Base-by-base conservation (phyloP, 495 filamentous ascomycete genomes). In the Rostrohypoxylon terebratum region DNA sequence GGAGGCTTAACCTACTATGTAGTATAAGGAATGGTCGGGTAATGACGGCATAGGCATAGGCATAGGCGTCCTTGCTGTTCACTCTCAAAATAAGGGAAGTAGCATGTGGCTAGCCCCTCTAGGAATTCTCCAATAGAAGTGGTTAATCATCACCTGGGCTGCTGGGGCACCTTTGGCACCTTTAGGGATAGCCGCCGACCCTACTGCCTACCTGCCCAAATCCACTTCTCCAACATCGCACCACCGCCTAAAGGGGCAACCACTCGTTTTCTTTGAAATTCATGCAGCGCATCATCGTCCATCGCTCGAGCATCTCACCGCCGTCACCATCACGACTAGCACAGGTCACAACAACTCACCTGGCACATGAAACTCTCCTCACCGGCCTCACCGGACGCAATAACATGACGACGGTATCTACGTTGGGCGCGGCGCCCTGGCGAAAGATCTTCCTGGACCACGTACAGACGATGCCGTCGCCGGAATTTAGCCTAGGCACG, bases 401-500 rank as follows among this genome's bases (percentile, higher is more conserved):
- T 31, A 9, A 71, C 33, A 77, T 73, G 76, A 47, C 65, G 14
- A 53, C 61, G 5, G 68, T 81, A 50, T 36, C 61, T 11, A 45
- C 47, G 1, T 36, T 42, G 8, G 62, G 61, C 7, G 77, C 82
- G 9, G 82, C 84, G 58, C 83, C 85, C 44, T 97, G 94, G 94
- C 90, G 89, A 64, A 68, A 84, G 47, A 66, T 82, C 45, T 92
- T 97, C 83, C 79, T 88, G 57, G 77, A 85, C 11, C 90, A 96
- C 79, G 72, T 95, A 45, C 72, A 83, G 45, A 79, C 86, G 63
- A 88, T 91, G 81, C 67, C 73, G 21, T 83, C 83, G 23, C 86
- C 91, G 2, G 90, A 92, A 59, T 94, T 97, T 82, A 88, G 88
- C 16, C 85, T 97, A 67, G 80, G 87, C 33, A 93, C 92, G 4